Conservation (phyloP, 2,329 filamentous ascomycete genomes). For the Rhynchosporium graminicola region DNA sequence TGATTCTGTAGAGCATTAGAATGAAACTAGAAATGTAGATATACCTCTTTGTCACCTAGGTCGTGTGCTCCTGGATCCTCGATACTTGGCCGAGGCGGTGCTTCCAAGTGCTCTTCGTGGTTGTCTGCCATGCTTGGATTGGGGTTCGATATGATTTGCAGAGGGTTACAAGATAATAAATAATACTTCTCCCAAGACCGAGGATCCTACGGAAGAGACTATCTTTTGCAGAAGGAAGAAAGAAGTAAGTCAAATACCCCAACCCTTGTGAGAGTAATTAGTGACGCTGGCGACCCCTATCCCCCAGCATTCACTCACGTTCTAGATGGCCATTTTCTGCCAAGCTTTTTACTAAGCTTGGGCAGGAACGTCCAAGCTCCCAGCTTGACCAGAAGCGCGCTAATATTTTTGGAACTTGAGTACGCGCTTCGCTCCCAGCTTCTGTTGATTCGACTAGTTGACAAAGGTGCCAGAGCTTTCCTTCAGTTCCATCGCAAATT, state of each 20-base stretch:
- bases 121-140: conserved; percentile 35
- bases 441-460: not conserved
- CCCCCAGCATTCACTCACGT: not conserved
- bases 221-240: no score
- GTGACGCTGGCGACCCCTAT: not conserved
- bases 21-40: conserved; percentile 11
- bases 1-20: conserved; percentile 43
- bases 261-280: not conserved
- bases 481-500: not conserved
- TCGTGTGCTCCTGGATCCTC: conserved; percentile 62
- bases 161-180: not conserved
- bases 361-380: not conserved
- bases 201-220: not conserved
- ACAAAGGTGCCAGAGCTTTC: not conserved
- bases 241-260: not conserved
- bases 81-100: conserved; percentile 45
- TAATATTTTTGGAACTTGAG: conserved; percentile 12
- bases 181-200: not conserved
- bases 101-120: conserved; percentile 44
- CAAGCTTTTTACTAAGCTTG: not conserved
- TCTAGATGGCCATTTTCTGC: conserved; percentile 10
- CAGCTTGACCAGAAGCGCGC: conserved; percentile 8
- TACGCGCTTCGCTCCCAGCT: not conserved
- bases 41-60: conserved; percentile 48
- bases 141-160: not conserved